Conservation (phyloP, 257 asterid species). For the Prunella vulgaris region DNA sequence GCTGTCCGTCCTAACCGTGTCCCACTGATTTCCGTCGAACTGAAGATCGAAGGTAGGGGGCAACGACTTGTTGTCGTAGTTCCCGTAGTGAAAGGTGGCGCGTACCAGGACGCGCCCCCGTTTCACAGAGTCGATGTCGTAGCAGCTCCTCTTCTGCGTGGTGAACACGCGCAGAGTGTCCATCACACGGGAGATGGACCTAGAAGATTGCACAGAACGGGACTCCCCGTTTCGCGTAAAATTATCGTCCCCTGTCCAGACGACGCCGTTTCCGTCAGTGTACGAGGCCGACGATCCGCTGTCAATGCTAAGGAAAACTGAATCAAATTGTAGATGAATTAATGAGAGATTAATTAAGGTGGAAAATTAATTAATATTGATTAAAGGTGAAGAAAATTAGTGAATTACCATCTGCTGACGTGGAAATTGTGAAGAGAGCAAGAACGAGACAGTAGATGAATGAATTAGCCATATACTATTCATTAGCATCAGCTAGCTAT, state of each 20-base stretch:
- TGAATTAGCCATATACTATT: background rate
- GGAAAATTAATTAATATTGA: no score
- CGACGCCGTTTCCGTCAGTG: background rate
- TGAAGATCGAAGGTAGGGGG: conserved; percentile 62
- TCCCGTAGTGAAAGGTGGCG: conserved; percentile 61
- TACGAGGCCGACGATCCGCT: background rate
- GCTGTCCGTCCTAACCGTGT: conserved; percentile 27
- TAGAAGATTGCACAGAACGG: background rate
- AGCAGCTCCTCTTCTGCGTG: conserved; percentile 42
- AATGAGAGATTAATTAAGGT: background rate
- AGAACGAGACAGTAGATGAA: background rate
- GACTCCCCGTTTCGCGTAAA: background rate
- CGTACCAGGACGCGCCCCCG: conserved; percentile 44
- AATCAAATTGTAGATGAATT: background rate
- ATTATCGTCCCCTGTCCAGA: background rate
- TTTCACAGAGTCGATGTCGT: conserved; percentile 12
- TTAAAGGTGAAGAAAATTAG: background rate
- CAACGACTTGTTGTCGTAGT: conserved; percentile 46
- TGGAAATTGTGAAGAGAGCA: background rate
- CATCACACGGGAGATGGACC: conserved; percentile 17
- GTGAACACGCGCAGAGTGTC: conserved; percentile 53
- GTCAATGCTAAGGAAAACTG: background rate
- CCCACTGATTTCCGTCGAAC: conserved; percentile 57
- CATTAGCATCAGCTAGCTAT: background rate
- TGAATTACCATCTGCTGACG: background rate